Evolutionary conservation across 331 rosid genomes (phyloP).

Genomic region (Dryas integrifolia): DNA sequence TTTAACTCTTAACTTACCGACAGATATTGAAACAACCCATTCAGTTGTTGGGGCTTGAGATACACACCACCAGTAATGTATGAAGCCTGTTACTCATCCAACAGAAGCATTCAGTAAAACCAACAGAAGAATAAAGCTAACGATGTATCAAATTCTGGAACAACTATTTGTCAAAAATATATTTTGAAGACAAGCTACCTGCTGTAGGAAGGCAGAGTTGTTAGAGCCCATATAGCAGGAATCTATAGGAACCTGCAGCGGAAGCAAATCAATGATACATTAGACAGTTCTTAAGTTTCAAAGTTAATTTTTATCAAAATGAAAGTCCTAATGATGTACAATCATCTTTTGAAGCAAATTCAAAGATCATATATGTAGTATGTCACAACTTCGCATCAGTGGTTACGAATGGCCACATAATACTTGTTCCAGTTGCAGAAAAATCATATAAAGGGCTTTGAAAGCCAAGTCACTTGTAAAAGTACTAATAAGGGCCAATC

Average conservation of each 20-base stretch:
- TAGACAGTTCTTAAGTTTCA: background rate
- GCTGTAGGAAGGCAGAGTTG: conserved; percentile 96
- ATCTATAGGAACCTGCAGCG: conserved; percentile 81
- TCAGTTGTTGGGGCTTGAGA: conserved; percentile 81
- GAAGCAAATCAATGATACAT: conserved; percentile 15
- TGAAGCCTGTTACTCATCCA: conserved; percentile 63
- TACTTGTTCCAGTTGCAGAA: background rate
- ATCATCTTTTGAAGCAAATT: background rate
- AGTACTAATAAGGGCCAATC: background rate
- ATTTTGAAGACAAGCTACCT: conserved; percentile 48
- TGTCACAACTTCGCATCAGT: background rate
- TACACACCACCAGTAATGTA: conserved; percentile 91
- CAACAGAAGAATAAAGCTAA: conserved; percentile 16
- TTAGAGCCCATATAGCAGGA: conserved; percentile 76
- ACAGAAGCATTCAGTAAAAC: conserved; percentile 25
- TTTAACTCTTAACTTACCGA: conserved; percentile 48
- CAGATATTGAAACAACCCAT: conserved; percentile 91
- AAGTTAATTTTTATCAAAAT: background rate
- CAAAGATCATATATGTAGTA: background rate
- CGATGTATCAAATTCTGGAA: conserved; percentile 11
- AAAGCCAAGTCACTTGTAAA: background rate
- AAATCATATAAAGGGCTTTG: background rate
- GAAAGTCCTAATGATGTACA: background rate
- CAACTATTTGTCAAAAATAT: conserved; percentile 18
- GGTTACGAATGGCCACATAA: background rate